Percentiles rank a stretch among this genome's conserved stretches.
phyloP scores from a whole-genome alignment of 805 yeast species.

The Babjeviella inositovora region DNA sequence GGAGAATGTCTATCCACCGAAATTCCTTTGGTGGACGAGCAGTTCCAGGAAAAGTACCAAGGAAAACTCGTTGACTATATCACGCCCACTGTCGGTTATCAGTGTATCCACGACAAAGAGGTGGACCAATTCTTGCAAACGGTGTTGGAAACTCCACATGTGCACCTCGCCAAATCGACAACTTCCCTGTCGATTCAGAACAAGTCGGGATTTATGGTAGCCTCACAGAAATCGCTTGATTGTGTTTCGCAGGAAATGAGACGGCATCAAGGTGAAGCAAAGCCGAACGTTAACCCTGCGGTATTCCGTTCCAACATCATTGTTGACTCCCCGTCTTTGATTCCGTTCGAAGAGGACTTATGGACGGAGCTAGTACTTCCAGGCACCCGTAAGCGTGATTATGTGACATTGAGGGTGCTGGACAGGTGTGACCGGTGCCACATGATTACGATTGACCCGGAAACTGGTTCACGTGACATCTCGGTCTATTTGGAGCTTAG shows the following conservation, averaged over 20 bases:
- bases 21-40: slow-evolving; percentile 1
- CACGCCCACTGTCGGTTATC: slow-evolving; percentile 1
- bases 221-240: too few relatives aligned
- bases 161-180: slow-evolving; percentile 18
- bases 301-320: slow-evolving; percentile 24
- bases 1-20: slow-evolving; percentile 1
- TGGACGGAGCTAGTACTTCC: slow-evolving; percentile 11
- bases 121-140: slow-evolving; percentile 5
- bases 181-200: slow-evolving; percentile 13
- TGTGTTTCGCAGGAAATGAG: slow-evolving; percentile 3
- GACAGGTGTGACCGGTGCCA: slow-evolving; percentile 21
- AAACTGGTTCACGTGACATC: slow-evolving; percentile 14
- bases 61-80: neutral
- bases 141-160: slow-evolving; percentile 1
- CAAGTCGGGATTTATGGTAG: slow-evolving; percentile 14
- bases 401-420: slow-evolving; percentile 6
- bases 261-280: slow-evolving; percentile 3
- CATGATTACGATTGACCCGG: slow-evolving; percentile 22
- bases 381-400: slow-evolving; percentile 2
- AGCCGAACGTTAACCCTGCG: slow-evolving; percentile 3
- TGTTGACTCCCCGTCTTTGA: slow-evolving; percentile 7
- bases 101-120: slow-evolving; percentile 4
- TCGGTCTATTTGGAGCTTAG: slow-evolving; percentile 15
- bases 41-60: neutral
- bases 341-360: slow-evolving; percentile 18